Base-by-base conservation (phyloP, 139 green algal genomes). In the Nannochloris sp. region DNA sequence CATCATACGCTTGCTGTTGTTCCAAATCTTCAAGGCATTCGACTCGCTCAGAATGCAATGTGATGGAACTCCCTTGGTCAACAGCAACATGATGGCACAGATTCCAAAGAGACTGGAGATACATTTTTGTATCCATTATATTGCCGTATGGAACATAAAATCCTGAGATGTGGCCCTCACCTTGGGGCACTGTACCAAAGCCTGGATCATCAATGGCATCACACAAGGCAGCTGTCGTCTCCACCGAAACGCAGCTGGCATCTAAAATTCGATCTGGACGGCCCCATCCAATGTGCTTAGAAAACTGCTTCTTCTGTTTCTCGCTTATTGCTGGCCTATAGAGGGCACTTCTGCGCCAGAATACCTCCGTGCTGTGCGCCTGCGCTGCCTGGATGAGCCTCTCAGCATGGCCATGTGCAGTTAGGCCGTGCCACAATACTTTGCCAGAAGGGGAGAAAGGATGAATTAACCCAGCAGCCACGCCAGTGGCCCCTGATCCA, bases 381-480 rank as follows among this genome's bases (percentile, higher is more conserved):
- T 79, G 67, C 27, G 78, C 75, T 14, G 51, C 75, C 9, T 56
- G 55, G 18, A 88, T 21, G 8, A 88, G 82, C 23, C 72, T 53
- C 44, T 73, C 19, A 1, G 83, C 71, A 6, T 54, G 68, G 11
- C 60, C n/a, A 53, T 87, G 68, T 0, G 77, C 83, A 43, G 79
- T 74, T 10, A 66, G 36, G 0, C 74, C 81, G 12, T 61, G 46
- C 81, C 81, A 89, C 49, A 88, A 67, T 27, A 81, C 29, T 80
- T 90, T 90, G 54, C 86, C 89, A 1, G 70, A 70, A 0, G 85
- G 83, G 5, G 75, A 82, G 71, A 85, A 93, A 9, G 89, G 86
- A 61, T 97, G 91, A 62, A 97, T 73, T 43, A 97, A 76, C 0
- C 91, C 91, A 2, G 88, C 91, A 16, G 91, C 88, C 2, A 86